phyloP scores from a whole-genome alignment of 1,284 basidiomycete genomes.

The Ceratobasidium sp. region DNA sequence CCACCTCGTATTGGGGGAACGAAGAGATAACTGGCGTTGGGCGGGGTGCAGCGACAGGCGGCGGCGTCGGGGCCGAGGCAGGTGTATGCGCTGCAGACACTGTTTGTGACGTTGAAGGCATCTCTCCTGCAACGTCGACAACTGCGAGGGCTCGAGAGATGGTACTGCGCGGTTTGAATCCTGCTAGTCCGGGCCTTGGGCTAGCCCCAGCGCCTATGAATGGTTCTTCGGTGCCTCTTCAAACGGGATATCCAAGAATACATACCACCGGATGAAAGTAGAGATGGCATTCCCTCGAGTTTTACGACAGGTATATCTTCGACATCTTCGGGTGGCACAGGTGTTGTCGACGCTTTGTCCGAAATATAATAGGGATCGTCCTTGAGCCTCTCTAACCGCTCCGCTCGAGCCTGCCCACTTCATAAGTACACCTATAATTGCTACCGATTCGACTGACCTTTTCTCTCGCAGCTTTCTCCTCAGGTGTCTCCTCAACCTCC shows the following conservation, averaged over 20 bases:
- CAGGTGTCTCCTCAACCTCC: conserved; percentile 65
- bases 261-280: conserved; percentile 52
- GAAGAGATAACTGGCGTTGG: conserved; percentile 59
- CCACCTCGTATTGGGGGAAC: conserved; percentile 72
- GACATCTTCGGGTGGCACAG: conserved; percentile 63
- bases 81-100: conserved; percentile 48
- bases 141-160: conserved; percentile 60
- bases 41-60: conserved; percentile 53
- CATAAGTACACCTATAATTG: conserved; percentile 24
- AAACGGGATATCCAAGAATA: background rate
- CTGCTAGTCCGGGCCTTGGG: conserved; percentile 55
- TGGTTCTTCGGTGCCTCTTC: conserved; percentile 14
- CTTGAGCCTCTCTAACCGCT: conserved; percentile 75
- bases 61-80: conserved; percentile 52
- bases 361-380: conserved; percentile 92
- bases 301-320: conserved; percentile 88
- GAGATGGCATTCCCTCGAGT: conserved; percentile 75
- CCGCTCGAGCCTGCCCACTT: conserved; percentile 72
- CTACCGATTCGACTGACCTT: conserved; percentile 61
- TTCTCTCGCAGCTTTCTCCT: conserved; percentile 67
- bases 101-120: conserved; percentile 73
- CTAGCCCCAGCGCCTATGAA: conserved; percentile 59
- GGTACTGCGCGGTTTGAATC: conserved; percentile 38
- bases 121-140: conserved; percentile 85
- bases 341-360: conserved; percentile 60